Base-by-base conservation (phyloP, 2,329 filamentous ascomycete genomes). In the Fusarium luffae region DNA sequence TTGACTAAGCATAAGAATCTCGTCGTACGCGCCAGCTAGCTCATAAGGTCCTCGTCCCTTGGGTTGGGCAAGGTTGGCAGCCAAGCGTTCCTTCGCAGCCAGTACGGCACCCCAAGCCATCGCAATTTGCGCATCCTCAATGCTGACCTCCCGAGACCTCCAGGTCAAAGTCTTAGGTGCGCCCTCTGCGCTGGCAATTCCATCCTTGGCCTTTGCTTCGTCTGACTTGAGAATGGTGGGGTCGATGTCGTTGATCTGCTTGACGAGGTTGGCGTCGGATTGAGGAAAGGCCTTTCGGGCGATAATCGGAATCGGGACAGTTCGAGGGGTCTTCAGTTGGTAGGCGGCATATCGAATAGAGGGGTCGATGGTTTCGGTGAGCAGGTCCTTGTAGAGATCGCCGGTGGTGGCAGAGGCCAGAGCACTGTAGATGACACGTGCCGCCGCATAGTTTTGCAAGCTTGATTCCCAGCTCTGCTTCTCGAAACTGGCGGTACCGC, bases 271-370 rank as follows among this genome's bases (percentile, higher is more conserved):
- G 3, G 82, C 76, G 65, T 93, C 86, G 25, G 89, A 86, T 13
- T 83, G 82, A 3, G 93, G 91, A 73, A 98, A 97, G 65, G 90
- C 90, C 70, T 92, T 90, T 72, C 90, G 90, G 4, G 93, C 92
- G 69, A 98, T 92, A 10, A 89, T 88, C 1, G 91, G 86, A 50
- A 97, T 90, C 4, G 94, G 90, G 56, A 94, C 88, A 4, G 94
- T 97, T 44, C 96, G 90, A 1, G 95, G 92, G 32, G 97, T 88
- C 78, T 95, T 92, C 77, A 94, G 86, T 79, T 97, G 94, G 79
- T 98, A 98, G 19, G 96, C 94, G 37, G 94, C 94, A 79, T 97
- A 98, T 68, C 95, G 91, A 75, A 99, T 93, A 67, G 94, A 97
- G 3, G 94, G 94, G 77, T 99, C 96, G 66, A 97, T 90, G 7